Percentiles rank a stretch among this genome's conserved stretches.
Evolutionary conservation across 169 alveolate genomes (phyloP).

Genomic region (Eimeria necatrix): DNA sequence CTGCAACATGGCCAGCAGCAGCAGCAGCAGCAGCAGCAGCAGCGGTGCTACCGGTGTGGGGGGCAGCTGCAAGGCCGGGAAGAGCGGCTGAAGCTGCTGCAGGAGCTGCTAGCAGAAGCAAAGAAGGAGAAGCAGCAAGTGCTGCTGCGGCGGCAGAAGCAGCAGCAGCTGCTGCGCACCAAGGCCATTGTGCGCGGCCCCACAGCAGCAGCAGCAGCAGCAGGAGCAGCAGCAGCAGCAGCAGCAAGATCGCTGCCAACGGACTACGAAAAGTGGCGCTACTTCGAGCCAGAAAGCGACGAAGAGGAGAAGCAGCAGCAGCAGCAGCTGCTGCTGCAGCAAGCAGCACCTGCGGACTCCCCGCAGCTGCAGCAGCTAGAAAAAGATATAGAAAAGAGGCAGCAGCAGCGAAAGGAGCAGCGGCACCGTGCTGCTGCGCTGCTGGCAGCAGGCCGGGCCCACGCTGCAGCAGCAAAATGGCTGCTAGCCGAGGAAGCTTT

Average conservation of each 20-base stretch:
- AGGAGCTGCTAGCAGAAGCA: background rate
- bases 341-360: no score
- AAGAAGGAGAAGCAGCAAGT: background rate
- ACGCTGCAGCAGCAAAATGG: background rate
- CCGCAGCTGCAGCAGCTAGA: background rate
- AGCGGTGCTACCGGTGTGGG: background rate
- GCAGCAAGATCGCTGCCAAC: conserved; percentile 15
- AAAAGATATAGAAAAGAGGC: no score
- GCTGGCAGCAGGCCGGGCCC: background rate
- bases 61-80: background rate
- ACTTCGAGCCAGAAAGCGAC: no score
- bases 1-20: conserved; percentile 17
- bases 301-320: no score
- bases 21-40: conserved; percentile 36
- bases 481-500: background rate
- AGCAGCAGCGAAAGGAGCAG: background rate
- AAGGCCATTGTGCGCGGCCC: background rate
- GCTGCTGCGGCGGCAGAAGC: conserved; percentile 30
- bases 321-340: conserved; percentile 50
- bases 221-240: conserved; percentile 57
- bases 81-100: background rate
- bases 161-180: conserved; percentile 16
- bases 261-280: background rate
- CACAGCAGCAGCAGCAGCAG: conserved; percentile 39
- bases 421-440: background rate